Base-by-base conservation (phyloP, 352 stramenopile genomes). In the Bremia lactucae region DNA sequence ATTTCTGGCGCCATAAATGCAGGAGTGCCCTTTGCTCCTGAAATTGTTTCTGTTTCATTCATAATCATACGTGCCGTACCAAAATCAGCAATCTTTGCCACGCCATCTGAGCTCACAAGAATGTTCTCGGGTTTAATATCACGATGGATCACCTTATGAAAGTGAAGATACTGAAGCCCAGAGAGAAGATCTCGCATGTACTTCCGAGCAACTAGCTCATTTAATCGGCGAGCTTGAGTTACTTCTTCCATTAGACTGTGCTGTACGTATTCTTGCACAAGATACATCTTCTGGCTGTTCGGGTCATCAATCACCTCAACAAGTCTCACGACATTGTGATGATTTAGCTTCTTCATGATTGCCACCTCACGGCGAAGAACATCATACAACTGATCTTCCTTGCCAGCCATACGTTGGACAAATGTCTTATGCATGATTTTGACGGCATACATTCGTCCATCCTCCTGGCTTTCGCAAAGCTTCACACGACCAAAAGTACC, bases 261-360 rank as follows among this genome's bases (percentile, higher is more conserved):
- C 24, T 84, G 82, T 65, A 98, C 95, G 67, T 97, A 98, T 60
- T 98, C 95, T n/a, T 98, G 65, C 2, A 98, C 91, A 49, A 98
- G 83, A 42, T 97, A 97, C 0, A 98, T 63, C 29, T 92, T 91
- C 63, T 97, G 92, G 45, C 89, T 87, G 31, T 90, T 89, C 3
- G 87, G 78, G 38, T 94, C 92, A 57, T 98, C 93, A 70, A 98
- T 97, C 10, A 98, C 94, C 64, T 98, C 92, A 50, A 93, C 94
- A 14, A 98, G 55, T 13, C 73, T 62, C 6, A 98, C 58, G 0
- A 98, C 68, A 43, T 98, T 97, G 2, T 92, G 92, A 63, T 98
- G 95, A 20, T 83, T 79, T 7, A 98, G 62, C 45, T 97, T 96
- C 62, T 98, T 98, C 94, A 98, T 98, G 33, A 97, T 91, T 3